Conservation (phyloP, 768 basidiomycete genomes). For the Leucocoprinus sp. region DNA sequence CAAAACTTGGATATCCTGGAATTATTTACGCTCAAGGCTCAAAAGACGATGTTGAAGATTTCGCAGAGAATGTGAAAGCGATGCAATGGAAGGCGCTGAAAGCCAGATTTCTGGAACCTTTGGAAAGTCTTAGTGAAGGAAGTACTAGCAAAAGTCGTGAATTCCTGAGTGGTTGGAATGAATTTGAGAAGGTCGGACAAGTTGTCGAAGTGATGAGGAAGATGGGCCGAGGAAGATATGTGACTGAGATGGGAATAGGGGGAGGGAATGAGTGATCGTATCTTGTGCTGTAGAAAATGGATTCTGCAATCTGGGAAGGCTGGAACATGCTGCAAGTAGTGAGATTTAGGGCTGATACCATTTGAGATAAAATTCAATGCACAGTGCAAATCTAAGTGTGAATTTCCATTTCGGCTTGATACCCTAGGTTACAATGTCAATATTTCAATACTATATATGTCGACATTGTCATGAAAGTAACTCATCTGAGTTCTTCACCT, state of each 20-base stretch:
- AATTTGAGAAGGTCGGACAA: slow-evolving; percentile 63
- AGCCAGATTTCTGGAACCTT: slow-evolving; percentile 49
- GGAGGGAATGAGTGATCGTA: slow-evolving; percentile 1
- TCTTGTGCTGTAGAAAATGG: too few species aligned
- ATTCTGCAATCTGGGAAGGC: too few species aligned
- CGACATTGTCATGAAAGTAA: too few species aligned
- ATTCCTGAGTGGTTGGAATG: slow-evolving; percentile 35
- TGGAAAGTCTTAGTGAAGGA: slow-evolving; percentile 12
- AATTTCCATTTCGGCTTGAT: too few species aligned
- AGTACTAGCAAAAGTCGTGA: not conserved
- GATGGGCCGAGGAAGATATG: slow-evolving; percentile 44
- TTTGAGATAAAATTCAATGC: too few species aligned
- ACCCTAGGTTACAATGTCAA: too few species aligned
- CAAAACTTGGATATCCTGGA: slow-evolving; percentile 70
- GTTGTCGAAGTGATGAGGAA: slow-evolving; percentile 59
- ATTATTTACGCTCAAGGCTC: slow-evolving; percentile 64
- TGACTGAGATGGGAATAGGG: slow-evolving; percentile 63
- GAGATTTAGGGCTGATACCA: too few species aligned
- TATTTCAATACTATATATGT: too few species aligned
- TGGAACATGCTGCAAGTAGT: too few species aligned
- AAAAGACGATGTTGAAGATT: slow-evolving; percentile 47
- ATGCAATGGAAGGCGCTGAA: slow-evolving; percentile 77
- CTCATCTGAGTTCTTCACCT: too few species aligned
- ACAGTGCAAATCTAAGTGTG: too few species aligned
- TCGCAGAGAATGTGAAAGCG: slow-evolving; percentile 55